Base-by-base conservation (phyloP, 768 basidiomycete species). In the Psilocybe tampanensis region DNA sequence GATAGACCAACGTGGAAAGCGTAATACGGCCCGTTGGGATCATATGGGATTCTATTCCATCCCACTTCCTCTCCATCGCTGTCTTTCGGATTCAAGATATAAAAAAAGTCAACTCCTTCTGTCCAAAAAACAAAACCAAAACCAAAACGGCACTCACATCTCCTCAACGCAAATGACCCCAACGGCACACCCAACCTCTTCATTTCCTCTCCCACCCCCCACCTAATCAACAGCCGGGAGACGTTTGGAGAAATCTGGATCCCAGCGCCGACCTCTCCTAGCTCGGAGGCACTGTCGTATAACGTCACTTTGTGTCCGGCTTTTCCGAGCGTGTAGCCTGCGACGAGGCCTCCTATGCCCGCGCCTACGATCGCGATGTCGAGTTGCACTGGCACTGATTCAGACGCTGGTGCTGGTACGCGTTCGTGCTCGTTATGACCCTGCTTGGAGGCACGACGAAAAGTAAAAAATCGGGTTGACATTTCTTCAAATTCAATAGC, bases 251-350 rank as follows among this genome's bases (percentile, higher is more conserved):
- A 57, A 13, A 80, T 66, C 64, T 83, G 82, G 34, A 84, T 82
- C 9, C 82, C 82, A 12, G 82, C 82, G 5, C 82, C 81, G 9
- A 80, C 74, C 44, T 81, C 80, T 2, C 73, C 72, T 8, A 80
- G 66, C 8, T 62, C 58, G 0, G 60, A 34, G 2, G 80, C 78
- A 18, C 66, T 62, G 54, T 83, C 82, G 36, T 82, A 71, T 41
- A 83, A 70, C 19, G 79, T 80, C 52, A 83, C 76, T 4, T 61
- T 74, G 65, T 83, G 81, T 4, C 82, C 82, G 0, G 78, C 76
- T 15, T 74, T 71, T 3, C 79, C 76, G 12, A 83, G 71, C 36
- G 71, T 70, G 64, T 74, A 77, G 3, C 80, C 82, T 1, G 80
- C 75, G 2, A 77, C 64, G 44, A 83, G 66, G 8, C 82, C 82